Conservation (phyloP, 1,284 basidiomycete genomes). For the Rhodofomes roseus region DNA sequence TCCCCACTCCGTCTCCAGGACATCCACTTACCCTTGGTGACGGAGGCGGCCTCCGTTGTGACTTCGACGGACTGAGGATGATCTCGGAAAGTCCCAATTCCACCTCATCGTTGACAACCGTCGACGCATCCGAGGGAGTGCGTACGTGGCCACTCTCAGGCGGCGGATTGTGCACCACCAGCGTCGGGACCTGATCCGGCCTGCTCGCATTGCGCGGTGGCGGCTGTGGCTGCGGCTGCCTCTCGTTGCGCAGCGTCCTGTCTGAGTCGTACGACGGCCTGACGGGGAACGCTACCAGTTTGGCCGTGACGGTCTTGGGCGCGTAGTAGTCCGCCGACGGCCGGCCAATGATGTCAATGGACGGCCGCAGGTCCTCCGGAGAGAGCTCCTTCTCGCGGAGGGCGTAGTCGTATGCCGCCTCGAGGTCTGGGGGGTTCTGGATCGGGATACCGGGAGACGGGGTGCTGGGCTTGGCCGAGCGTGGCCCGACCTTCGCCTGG, state of each 20-base stretch:
- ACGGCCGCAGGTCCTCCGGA: background rate
- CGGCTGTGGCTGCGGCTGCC: background rate
- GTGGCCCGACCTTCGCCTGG: background rate
- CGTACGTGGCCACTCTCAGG: conserved; percentile 3
- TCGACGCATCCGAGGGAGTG: conserved; percentile 4
- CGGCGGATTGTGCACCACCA: background rate
- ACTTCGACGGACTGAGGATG: conserved; percentile 3
- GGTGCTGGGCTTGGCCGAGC: conserved; percentile 9
- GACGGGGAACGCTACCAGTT: background rate
- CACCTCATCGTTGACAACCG: conserved; percentile 3
- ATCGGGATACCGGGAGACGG: conserved; percentile 36
- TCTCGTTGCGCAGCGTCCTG: background rate
- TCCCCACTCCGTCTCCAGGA: background rate
- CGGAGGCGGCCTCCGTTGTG: background rate
- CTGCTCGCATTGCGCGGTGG: conserved; percentile 1
- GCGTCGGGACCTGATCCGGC: conserved; percentile 1
- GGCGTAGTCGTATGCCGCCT: conserved; percentile 20
- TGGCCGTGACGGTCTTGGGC: background rate
- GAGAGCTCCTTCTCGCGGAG: conserved; percentile 3
- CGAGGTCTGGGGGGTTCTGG: conserved; percentile 33
- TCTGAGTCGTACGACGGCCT: background rate
- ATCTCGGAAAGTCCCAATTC: conserved; percentile 4
- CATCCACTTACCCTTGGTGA: background rate
- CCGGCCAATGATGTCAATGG: background rate
- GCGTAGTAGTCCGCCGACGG: background rate